These are phyloP conservation scores for Aspergillus ostianus DNA, from an alignment of 495 filamentous ascomycete genomes.

Conservation along the genomic window DNA sequence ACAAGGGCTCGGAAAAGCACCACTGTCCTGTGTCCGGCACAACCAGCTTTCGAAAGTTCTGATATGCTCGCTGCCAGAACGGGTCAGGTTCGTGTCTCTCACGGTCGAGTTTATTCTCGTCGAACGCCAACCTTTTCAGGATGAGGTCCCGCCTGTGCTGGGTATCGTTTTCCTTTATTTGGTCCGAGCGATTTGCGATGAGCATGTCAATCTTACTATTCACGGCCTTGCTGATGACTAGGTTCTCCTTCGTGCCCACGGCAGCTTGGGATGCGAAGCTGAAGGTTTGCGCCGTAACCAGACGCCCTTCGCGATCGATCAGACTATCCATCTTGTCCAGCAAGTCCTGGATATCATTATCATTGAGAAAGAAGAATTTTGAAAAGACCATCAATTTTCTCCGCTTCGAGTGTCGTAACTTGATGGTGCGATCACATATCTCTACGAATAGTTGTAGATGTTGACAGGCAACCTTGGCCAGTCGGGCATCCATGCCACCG, in stretches of 20 bases:
- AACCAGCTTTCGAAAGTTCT: conserved; percentile 31
- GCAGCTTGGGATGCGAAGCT: conserved; percentile 34
- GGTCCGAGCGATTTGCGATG: conserved; percentile 22
- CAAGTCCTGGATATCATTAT: conserved; percentile 35
- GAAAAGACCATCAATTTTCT: conserved; percentile 29
- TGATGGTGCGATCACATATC: conserved; percentile 38
- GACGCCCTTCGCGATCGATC: conserved; percentile 32
- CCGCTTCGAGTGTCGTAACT: conserved; percentile 31
- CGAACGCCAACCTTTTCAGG: conserved; percentile 31
- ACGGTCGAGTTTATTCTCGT: conserved; percentile 29
- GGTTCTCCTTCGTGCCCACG: conserved; percentile 30
- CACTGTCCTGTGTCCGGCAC: conserved; percentile 35
- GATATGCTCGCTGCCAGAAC: conserved; percentile 34
- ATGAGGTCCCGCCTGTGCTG: conserved; percentile 31
- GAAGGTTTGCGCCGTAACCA: conserved; percentile 38
- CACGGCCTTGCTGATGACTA: conserved; percentile 27
- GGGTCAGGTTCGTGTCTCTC: conserved; percentile 33
- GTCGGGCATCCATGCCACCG: conserved; percentile 35
- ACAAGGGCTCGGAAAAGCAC: conserved; percentile 27
- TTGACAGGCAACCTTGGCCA: conserved; percentile 37
- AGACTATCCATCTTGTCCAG: conserved; percentile 37
- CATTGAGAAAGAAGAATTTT: conserved; percentile 36
- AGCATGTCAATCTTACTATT: conserved; percentile 23
- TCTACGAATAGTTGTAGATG: conserved; percentile 41
- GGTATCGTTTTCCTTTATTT: conserved; percentile 33